Conservation (phyloP, 306 rosid species). For the Begonia loranthoides region DNA sequence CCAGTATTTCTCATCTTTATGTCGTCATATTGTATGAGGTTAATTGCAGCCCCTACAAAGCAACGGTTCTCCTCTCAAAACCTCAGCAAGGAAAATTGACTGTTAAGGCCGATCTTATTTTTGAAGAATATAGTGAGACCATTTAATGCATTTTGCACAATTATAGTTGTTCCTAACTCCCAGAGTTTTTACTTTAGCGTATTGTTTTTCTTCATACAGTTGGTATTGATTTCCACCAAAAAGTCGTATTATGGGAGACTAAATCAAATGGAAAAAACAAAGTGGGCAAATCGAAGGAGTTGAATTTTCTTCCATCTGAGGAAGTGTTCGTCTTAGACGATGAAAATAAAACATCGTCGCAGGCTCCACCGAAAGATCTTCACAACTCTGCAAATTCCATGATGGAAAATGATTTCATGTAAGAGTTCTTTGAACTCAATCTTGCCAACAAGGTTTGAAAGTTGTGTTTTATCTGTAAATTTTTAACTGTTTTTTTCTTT, state of each 20-base stretch:
- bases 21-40: too few species aligned
- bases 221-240: conserved; percentile 77
- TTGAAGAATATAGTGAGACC: conserved; percentile 68
- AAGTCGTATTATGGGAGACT: conserved; percentile 32
- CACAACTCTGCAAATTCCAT: conserved; percentile 19
- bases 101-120: conserved; percentile 64
- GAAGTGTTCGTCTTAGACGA: conserved; percentile 43
- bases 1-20: too few species aligned
- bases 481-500: conserved; percentile 1
- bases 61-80: conserved; percentile 44
- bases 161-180: conserved; percentile 3
- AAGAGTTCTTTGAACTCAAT: conserved; percentile 13
- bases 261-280: conserved; percentile 22
- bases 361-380: conserved; percentile 25
- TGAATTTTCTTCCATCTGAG: conserved; percentile 29
- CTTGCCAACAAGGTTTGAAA: conserved; percentile 6
- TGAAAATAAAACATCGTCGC: conserved; percentile 21
- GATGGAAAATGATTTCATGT: conserved; percentile 32
- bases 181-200: conserved; percentile 4
- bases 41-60: conserved; percentile 66
- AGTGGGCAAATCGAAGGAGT: conserved; percentile 23
- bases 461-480: neutral
- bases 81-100: conserved; percentile 59
- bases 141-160: conserved; percentile 14
- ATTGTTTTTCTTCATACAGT: conserved; percentile 31